Base-by-base conservation (phyloP, 1,284 basidiomycete species). In the Boletus sp. region DNA sequence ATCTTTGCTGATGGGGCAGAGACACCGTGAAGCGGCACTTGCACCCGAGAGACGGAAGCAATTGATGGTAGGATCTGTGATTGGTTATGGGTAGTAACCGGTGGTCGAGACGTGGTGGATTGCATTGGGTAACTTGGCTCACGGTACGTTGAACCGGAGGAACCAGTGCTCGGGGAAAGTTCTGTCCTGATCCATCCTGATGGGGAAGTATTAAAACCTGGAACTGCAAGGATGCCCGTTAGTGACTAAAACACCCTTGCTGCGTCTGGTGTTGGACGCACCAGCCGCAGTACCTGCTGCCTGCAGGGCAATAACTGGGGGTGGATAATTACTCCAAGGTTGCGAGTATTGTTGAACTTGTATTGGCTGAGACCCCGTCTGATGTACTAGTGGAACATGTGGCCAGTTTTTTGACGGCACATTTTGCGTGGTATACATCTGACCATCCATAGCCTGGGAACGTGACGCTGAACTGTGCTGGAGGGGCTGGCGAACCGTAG, bases 401-500 rank as follows among this genome's bases (percentile, higher is more conserved):
- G 6, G 14, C 25, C 30, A 23, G 16, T 41, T 25, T 23, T 51
- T 56, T 7, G 35, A 32, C 1, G 52, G 44, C 26, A 42, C n/a
- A 42, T 46, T 48, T 44, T 46, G 63, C 26, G 45, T 32, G 8
- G 56, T 29, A 43, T 55, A 45, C 44, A 27, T 44, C 39, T 58
- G 50, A n/a, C 41, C 38, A 13, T 47, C 12, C 10, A 49, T 23
- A 45, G 33, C 14, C 5, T 41, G 49, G 4, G 38, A 33, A 44
- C 27, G 41, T n/a, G 32, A 47, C 14, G 5, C 23, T 8, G 23
- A 19, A 46, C 8, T 39, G 12, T 42, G 22, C 16, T 42, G 54
- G 38, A 25, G 10, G n/a, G 29, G 38, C 25, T 50, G 46, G 17
- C 1, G 45, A 17, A 17, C 27, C 22, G 17, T 16, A 47, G 41